Conservation (phyloP, 768 basidiomycete species). For the Hirschioporus abietinus region DNA sequence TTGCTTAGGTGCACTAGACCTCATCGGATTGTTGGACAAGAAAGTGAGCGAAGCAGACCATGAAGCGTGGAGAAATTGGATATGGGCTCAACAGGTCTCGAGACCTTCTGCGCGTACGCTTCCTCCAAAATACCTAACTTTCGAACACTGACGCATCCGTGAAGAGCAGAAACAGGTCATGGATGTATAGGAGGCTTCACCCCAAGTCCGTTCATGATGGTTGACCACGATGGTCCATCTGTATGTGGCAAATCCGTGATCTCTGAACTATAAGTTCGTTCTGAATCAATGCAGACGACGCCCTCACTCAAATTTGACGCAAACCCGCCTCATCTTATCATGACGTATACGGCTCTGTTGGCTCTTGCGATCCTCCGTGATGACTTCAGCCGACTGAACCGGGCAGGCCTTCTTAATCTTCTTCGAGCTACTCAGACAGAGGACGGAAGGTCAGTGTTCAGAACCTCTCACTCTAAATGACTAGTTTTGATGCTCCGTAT, state of each 20-base stretch:
- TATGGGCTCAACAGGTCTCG: slow-evolving; percentile 73
- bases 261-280: slow-evolving; percentile 6
- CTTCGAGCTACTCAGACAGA: slow-evolving; percentile 65
- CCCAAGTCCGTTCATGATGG: slow-evolving; percentile 51
- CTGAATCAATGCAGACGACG: not conserved
- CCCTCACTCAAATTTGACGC: slow-evolving; percentile 12
- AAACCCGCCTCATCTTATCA: slow-evolving; percentile 78
- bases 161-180: slow-evolving; percentile 11
- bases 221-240: slow-evolving; percentile 16
- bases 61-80: slow-evolving; percentile 71
- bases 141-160: not conserved
- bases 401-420: slow-evolving; percentile 59
- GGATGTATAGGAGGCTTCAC: slow-evolving; percentile 24
- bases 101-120: slow-evolving; percentile 6
- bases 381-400: slow-evolving; percentile 67
- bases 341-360: slow-evolving; percentile 89
- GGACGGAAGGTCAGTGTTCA: slow-evolving; percentile 71
- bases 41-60: slow-evolving; percentile 48
- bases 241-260: slow-evolving; percentile 18
- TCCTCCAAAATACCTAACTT: not conserved
- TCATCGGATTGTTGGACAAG: slow-evolving; percentile 48
- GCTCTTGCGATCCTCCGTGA: slow-evolving; percentile 85
- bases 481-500: not conserved
- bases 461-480: not conserved
- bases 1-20: slow-evolving; percentile 77